These are phyloP conservation scores for Aspergillus tamarii DNA, from an alignment of 2,329 filamentous ascomycete species.

Conservation along the genomic window DNA sequence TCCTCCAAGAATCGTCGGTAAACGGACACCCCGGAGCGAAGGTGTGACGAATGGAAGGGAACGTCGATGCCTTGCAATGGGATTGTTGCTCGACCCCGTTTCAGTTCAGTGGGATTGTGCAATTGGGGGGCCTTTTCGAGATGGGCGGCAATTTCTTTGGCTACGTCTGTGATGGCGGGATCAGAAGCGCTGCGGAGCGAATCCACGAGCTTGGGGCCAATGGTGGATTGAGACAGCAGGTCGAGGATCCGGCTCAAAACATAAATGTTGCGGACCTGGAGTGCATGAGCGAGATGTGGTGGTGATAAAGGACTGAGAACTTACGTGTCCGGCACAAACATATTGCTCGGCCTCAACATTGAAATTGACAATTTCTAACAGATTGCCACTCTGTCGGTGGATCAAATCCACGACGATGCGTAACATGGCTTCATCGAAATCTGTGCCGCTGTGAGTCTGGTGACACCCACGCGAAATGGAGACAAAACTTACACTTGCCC, in stretches of 20 bases:
- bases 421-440: background rate
- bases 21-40: background rate
- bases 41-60: background rate
- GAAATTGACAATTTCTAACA: conserved; percentile 98
- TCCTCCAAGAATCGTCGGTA: background rate
- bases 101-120: background rate
- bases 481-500: conserved; percentile 65
- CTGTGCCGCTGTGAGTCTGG: background rate
- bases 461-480: background rate
- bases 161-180: background rate
- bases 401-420: background rate
- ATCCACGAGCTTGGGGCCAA: background rate
- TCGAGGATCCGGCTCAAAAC: background rate
- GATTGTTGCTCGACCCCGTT: background rate
- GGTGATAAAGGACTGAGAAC: conserved; percentile 47
- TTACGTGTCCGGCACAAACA: conserved; percentile 65
- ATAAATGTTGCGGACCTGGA: background rate
- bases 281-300: background rate
- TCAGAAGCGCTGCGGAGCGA: background rate
- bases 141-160: background rate
- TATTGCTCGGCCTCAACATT: conserved; percentile 73
- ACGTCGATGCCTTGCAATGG: background rate
- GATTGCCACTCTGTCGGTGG: conserved; percentile 79
- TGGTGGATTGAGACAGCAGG: background rate
- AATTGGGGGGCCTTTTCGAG: background rate